Percentiles rank a stretch among this genome's conserved stretches.
These are phyloP conservation scores for Pythium scleroteichum DNA, from an alignment of 352 stramenopile genomes.

Conservation along the genomic window DNA sequence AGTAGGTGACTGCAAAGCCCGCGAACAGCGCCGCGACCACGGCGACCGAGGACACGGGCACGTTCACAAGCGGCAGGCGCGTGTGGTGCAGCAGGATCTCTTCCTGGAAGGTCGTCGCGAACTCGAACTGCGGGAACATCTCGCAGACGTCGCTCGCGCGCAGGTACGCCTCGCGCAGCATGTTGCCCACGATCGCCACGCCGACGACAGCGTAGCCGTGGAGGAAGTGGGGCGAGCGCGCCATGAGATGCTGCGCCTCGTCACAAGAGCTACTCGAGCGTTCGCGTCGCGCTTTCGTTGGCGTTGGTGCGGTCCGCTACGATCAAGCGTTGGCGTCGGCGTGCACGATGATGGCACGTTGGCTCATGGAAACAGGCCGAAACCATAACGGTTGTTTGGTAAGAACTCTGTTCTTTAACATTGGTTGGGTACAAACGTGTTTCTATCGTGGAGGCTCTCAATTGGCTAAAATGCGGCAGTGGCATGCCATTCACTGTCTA, in stretches of 20 bases:
- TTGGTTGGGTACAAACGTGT: neutral
- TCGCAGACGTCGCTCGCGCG: slow-evolving; percentile 47
- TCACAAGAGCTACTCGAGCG: slow-evolving; percentile 8
- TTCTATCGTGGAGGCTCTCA: slow-evolving; percentile 4
- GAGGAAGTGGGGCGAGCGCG: slow-evolving; percentile 34
- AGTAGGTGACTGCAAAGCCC: slow-evolving; percentile 35
- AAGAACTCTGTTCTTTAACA: neutral
- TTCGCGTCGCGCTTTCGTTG: slow-evolving; percentile 7
- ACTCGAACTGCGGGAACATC: slow-evolving; percentile 66
- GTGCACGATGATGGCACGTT: slow-evolving; percentile 6
- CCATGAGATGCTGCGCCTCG: neutral
- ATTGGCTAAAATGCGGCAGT: slow-evolving; percentile 12
- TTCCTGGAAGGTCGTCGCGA: slow-evolving; percentile 55
- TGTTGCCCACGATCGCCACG: slow-evolving; percentile 41
- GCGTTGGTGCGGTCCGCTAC: slow-evolving; percentile 5
- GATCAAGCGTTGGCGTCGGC: slow-evolving; percentile 12
- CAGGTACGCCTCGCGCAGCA: slow-evolving; percentile 49
- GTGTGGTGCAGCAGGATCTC: slow-evolving; percentile 63
- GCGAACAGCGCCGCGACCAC: slow-evolving; percentile 38
- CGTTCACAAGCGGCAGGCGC: slow-evolving; percentile 41
- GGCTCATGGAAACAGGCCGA: slow-evolving; percentile 4
- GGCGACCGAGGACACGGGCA: slow-evolving; percentile 45
- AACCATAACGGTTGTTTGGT: neutral
- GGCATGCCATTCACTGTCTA: neutral
- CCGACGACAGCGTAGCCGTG: slow-evolving; percentile 47